Percentiles rank a stretch among this genome's conserved stretches.
Evolutionary conservation across 352 stramenopile genomes (phyloP).

Genomic region (Pythium brachiatum): DNA sequence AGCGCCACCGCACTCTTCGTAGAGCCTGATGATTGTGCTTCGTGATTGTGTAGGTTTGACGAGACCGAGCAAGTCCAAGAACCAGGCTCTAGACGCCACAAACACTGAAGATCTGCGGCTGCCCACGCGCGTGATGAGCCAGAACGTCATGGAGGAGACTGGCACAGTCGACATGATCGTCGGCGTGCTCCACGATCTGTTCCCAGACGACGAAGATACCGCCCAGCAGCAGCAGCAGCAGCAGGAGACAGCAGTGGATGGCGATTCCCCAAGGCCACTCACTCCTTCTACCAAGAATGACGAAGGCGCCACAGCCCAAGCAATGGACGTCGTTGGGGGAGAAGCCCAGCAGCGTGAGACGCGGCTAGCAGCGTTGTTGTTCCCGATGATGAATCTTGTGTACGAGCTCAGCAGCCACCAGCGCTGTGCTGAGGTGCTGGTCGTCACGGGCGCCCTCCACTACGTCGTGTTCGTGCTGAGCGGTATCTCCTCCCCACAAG

Average conservation of each 20-base stretch:
- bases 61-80: constrained; percentile 27
- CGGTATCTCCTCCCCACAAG: constrained; percentile 45
- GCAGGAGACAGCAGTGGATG: neutral
- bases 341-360: neutral
- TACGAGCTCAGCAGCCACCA: constrained; percentile 67
- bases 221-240: neutral
- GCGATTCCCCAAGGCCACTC: constrained; percentile 8
- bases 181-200: constrained; percentile 60
- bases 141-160: constrained; percentile 69
- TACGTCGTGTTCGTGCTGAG: constrained; percentile 69
- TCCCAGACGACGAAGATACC: constrained; percentile 45
- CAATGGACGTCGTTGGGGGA: neutral
- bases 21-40: neutral
- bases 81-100: constrained; percentile 30
- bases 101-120: constrained; percentile 52
- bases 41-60: constrained; percentile 30
- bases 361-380: constrained; percentile 35
- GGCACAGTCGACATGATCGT: constrained; percentile 58
- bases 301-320: neutral
- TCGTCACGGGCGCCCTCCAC: constrained; percentile 58
- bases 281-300: constrained; percentile 20
- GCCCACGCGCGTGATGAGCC: constrained; percentile 56
- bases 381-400: constrained; percentile 60
- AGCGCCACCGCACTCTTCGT: too few relatives aligned
- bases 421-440: constrained; percentile 61